These are phyloP conservation scores for Eucalyptus tenuipes DNA, from an alignment of 345 rosid species.

Conservation along the genomic window DNA sequence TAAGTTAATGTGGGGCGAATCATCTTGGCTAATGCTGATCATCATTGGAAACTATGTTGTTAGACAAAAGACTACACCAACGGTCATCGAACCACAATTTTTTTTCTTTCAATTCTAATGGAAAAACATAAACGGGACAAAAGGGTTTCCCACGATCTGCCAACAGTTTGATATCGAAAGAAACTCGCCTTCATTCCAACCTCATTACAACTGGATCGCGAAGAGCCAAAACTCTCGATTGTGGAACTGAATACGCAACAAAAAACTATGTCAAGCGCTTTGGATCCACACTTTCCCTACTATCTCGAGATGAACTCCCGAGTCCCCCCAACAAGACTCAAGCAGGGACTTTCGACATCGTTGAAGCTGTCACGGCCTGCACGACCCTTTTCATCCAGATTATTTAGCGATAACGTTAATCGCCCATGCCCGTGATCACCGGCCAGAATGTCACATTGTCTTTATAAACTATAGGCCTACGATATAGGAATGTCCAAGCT, in stretches of 20 bases:
- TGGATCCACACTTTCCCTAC: not conserved
- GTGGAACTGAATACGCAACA: not conserved
- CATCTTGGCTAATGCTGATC: not conserved
- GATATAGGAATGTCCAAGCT: not conserved
- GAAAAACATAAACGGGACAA: not conserved
- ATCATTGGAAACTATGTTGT: not conserved
- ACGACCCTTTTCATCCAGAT: not conserved
- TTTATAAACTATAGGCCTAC: not conserved
- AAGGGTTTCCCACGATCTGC: not conserved
- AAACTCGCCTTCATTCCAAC: not conserved
- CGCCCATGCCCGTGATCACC: not conserved
- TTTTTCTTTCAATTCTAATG: not conserved
- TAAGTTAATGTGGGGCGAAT: not conserved
- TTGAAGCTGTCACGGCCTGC: not conserved
- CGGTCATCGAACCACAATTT: not conserved
- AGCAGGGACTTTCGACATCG: not conserved
- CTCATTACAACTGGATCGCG: not conserved
- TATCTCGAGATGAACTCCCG: not conserved
- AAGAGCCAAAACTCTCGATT: not conserved
- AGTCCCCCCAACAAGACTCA: not conserved
- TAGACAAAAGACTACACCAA: not conserved
- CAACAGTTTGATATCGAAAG: not conserved
- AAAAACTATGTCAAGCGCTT: not conserved
- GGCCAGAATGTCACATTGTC: not conserved
- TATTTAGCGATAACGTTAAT: not conserved